Evolutionary conservation across 768 basidiomycete species (phyloP), one percentile per base, ranked within the genome.

Genomic region (Mycena rebaudengoi): DNA sequence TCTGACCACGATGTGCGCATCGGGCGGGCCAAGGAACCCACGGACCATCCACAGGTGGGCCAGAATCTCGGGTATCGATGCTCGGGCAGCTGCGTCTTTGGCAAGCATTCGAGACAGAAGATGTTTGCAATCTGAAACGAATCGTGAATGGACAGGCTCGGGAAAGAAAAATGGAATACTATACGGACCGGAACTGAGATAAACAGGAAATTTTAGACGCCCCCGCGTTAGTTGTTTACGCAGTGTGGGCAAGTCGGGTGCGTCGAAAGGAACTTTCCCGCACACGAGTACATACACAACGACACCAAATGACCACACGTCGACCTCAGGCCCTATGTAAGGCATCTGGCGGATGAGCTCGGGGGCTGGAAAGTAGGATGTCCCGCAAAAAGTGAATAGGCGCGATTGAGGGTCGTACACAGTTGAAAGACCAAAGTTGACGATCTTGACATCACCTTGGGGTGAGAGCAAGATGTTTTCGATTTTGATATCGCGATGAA

Each of bases 401-500:
- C 95, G 93, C 48, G 78, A 71, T 10, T 78, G 70, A 2, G 98
- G 96, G 69, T 97, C 88, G 75, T 89, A 98, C 11, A 98, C 84
- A 77, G 98, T 98, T 2, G 96, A 98, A 12, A 99, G 84, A 50
- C 96, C 96, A 77, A 98, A 99, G 78, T 99, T 95, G 75, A 98
- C 98, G 63, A 98, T 96, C 85, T 98, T 98, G 83, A 98, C 97
- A 78, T 98, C 98, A 12, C 96, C 96, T 0, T 92, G 94, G 62
- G 96, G 94, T 2, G 95, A 97, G 67, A 99, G 97, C 73, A 98
- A 90, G 70, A 98, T 98, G 80, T 98, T 98, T 79, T 99, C 96
- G 73, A 99, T 97, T 82, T 98, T 98, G 62, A 99, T 90, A 80
- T 99, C 90, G 66, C 97, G 92, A 77, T 99, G 97, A 4, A 98